Evolutionary conservation across 73 alveolate genomes (phyloP).

Genomic region (Paramecium biaurelia): DNA sequence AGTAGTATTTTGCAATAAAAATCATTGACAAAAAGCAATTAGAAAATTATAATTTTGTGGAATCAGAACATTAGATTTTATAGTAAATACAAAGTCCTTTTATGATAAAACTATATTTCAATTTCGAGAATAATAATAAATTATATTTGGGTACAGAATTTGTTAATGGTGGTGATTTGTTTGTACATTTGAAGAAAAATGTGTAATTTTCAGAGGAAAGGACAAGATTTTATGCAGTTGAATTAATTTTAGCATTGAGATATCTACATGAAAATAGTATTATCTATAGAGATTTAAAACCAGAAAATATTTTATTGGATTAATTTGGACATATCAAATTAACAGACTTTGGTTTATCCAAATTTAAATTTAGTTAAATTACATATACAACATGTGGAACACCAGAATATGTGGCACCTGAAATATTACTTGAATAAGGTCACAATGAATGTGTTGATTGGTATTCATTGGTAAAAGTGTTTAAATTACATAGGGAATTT

Average conservation of each 20-base stretch:
- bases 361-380: conserved; percentile 65
- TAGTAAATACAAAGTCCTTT: conserved; percentile 38
- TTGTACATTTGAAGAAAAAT: conserved; percentile 76
- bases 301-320: conserved; percentile 92
- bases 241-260: conserved; percentile 81
- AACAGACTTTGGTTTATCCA: conserved; percentile 95
- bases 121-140: neutral
- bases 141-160: conserved; percentile 54
- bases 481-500: conserved; percentile 55
- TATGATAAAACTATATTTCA: conserved; percentile 1
- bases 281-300: conserved; percentile 89
- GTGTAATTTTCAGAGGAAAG: conserved; percentile 78
- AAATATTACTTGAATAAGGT: conserved; percentile 69
- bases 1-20: conserved; percentile 24
- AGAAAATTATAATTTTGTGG: neutral
- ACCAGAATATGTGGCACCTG: conserved; percentile 85
- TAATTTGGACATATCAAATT: conserved; percentile 87
- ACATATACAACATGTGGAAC: conserved; percentile 79
- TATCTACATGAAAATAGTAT: conserved; percentile 83
- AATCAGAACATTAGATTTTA: conserved; percentile 45
- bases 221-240: conserved; percentile 84
- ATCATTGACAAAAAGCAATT: conserved; percentile 17
- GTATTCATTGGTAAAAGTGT: conserved; percentile 68
- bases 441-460: conserved; percentile 73
- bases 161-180: conserved; percentile 86